These are phyloP conservation scores for Aureobasidium lini DNA, from an alignment of 2,329 filamentous ascomycete genomes.

Conservation along the genomic window DNA sequence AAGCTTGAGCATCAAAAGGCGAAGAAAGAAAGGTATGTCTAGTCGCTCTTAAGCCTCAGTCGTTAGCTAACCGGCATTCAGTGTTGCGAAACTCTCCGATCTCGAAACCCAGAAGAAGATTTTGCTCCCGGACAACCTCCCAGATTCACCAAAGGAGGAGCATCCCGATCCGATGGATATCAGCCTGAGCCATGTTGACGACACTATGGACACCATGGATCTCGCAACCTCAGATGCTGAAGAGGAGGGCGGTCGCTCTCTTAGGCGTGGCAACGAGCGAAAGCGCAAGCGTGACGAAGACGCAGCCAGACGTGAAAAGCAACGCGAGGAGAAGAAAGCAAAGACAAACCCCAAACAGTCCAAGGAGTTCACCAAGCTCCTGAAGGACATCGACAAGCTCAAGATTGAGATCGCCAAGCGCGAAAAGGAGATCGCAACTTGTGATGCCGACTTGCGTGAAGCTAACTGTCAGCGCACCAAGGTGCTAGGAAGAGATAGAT, in stretches of 20 bases:
- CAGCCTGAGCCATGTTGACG: slow-evolving; percentile 20
- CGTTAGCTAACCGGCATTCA: neutral
- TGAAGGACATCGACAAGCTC: slow-evolving; percentile 84
- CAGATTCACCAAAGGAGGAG: slow-evolving; percentile 49
- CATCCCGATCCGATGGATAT: slow-evolving; percentile 39
- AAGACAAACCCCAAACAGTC: slow-evolving; percentile 55
- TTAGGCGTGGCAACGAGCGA: slow-evolving; percentile 51
- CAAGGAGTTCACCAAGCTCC: slow-evolving; percentile 78
- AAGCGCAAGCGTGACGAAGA: slow-evolving; percentile 50
- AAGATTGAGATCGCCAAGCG: slow-evolving; percentile 71
- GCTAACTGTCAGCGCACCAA: slow-evolving; percentile 87
- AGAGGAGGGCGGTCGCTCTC: slow-evolving; percentile 57
- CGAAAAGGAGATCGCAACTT: slow-evolving; percentile 74
- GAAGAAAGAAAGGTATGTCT: slow-evolving; percentile 41
- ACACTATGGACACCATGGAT: slow-evolving; percentile 50
- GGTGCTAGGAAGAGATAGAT: slow-evolving; percentile 85
- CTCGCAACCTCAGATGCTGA: slow-evolving; percentile 50
- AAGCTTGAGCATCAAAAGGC: slow-evolving; percentile 88
- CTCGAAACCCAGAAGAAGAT: slow-evolving; percentile 69
- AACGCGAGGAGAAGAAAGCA: slow-evolving; percentile 55
- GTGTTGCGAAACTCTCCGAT: slow-evolving; percentile 33
- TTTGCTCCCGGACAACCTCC: slow-evolving; percentile 63
- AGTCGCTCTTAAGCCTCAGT: neutral
- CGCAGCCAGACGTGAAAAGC: slow-evolving; percentile 58
- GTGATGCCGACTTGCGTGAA: slow-evolving; percentile 89